Percentiles rank a stretch among this genome's conserved stretches.
Evolutionary conservation across 2,329 filamentous ascomycete species (phyloP).

Genomic region (Fusarium azukiicola): DNA sequence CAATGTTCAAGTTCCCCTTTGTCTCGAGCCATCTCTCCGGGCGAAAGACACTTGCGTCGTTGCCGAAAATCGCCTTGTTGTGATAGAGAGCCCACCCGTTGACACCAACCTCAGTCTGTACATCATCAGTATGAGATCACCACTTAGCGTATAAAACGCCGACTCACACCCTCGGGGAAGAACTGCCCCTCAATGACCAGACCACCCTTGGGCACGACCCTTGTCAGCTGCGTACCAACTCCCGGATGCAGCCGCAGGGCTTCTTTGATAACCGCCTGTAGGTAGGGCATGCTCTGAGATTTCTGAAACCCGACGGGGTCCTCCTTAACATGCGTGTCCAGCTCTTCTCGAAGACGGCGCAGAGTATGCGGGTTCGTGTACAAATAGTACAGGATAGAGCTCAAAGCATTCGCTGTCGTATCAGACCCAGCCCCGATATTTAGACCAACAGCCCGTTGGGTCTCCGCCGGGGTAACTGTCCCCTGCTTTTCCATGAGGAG

Average conservation of each 20-base stretch:
- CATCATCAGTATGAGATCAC: not conserved
- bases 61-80: slow-evolving; percentile 3
- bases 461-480: not conserved
- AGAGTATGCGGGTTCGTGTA: not conserved
- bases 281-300: not conserved
- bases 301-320: not conserved
- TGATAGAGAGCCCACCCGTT: not conserved
- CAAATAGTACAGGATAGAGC: not conserved
- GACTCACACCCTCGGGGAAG: not conserved
- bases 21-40: not conserved
- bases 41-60: not conserved
- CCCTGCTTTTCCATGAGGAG: not conserved
- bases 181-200: not conserved
- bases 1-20: not conserved
- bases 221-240: not conserved
- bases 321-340: not conserved
- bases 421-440: not conserved
- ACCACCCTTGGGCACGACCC: not conserved
- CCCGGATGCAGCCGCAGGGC: not conserved
- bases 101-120: not conserved
- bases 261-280: not conserved
- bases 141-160: not conserved
- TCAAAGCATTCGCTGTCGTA: not conserved
- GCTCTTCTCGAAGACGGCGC: not conserved
- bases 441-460: not conserved